Evolutionary conservation across 2,329 filamentous ascomycete species (phyloP), one percentile per base, ranked within the genome.

Genomic region (Paecilomyces fulvus): DNA sequence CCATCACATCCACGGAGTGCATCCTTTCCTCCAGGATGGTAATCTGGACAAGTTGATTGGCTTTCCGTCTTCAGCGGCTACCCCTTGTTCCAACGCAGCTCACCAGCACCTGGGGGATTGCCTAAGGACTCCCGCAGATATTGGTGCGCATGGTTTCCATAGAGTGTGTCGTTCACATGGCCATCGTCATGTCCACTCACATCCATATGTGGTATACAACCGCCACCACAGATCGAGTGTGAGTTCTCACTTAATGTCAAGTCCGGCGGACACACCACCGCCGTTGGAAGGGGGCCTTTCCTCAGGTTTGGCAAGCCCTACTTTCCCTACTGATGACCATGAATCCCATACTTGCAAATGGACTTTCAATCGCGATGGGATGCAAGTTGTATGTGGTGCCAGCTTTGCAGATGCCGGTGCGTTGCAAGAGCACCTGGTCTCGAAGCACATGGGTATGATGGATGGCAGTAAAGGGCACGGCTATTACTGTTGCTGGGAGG

Each of bases 401-500:
- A 63, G 62, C 1, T 75, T 75, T 51, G 49, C 66, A 3, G 66
- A 71, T 46, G 57, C 71, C 9, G 68, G 70, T 31, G 64, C 67
- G 49, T 67, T 76, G 14, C 73, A 76, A 54, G 70, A 75, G 11
- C 73, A 76, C 57, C 66, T 76, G 33, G 58, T 73, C 17, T 57
- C 67, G 2, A 62, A 56, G 12, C 73, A 76, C 56, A 72, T 74
- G 62, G 65, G 64, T 8, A 71, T 70, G 1, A 63, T 74, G 21
- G 64, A 71, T 30, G 73, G 73, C 3, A 63, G 63, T 14, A 72
- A 70, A 59, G 73, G 73, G 0, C 68, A 67, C n/a, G 73, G 73
- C 1, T 75, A 75, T 61, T 76, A 76, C 52, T 76, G 73, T 55
- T 69, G 72, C 55, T 76, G 73, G 73, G 67, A 73, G 57, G 72